These are phyloP conservation scores for Mycena maculata DNA, from an alignment of 768 basidiomycete genomes.

Conservation along the genomic window DNA sequence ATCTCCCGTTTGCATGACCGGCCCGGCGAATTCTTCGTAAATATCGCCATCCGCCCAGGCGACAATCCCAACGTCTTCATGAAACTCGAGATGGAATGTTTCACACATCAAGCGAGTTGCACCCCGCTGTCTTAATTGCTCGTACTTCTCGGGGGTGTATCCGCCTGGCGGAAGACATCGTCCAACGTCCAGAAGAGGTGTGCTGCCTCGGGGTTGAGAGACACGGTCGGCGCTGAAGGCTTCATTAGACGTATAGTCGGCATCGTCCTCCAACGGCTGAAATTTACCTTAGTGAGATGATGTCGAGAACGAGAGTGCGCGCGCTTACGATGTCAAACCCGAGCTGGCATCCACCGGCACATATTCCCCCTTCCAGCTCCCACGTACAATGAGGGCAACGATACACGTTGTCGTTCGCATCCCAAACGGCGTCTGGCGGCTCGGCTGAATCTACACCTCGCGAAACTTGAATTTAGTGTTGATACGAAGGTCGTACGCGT, in stretches of 20 bases:
- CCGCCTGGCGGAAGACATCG: slow-evolving; percentile 13
- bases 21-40: slow-evolving; percentile 47
- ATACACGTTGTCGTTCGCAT: slow-evolving; percentile 35
- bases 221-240: slow-evolving; percentile 41
- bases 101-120: slow-evolving; percentile 53
- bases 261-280: slow-evolving; percentile 30
- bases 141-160: slow-evolving; percentile 40
- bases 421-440: slow-evolving; percentile 32
- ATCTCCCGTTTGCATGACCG: slow-evolving; percentile 47
- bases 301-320: no score
- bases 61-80: slow-evolving; percentile 44
- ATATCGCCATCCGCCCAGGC: slow-evolving; percentile 48
- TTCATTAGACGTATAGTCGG: slow-evolving; percentile 29
- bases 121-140: slow-evolving; percentile 44
- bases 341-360: no score
- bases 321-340: no score
- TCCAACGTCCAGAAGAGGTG: slow-evolving; percentile 41
- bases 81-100: slow-evolving; percentile 48
- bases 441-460: no score
- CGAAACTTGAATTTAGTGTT: no score
- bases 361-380: slow-evolving; percentile 46
- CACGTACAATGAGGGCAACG: slow-evolving; percentile 44
- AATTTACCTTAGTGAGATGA: background rate
- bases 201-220: slow-evolving; percentile 43
- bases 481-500: background rate